A percentile compares a stretch with the other conserved stretches of the same genome.
Evolutionary conservation across 768 basidiomycete species (phyloP).

Genomic region (Leucogyrophana mollusca): DNA sequence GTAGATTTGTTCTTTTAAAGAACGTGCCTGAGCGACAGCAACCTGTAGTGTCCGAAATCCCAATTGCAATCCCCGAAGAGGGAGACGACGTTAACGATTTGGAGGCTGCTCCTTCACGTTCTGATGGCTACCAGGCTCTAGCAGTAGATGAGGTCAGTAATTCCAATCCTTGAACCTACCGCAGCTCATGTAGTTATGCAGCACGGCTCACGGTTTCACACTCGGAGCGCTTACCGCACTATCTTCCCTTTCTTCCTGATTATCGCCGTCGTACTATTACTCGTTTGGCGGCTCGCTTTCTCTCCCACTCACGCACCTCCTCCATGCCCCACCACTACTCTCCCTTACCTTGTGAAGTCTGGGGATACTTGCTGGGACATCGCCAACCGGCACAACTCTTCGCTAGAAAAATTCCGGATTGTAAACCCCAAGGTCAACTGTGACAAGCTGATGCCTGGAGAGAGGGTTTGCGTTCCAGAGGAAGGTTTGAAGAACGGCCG

Average conservation of each 20-base stretch:
- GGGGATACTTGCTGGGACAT: slow-evolving; percentile 72
- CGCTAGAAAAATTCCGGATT: slow-evolving; percentile 49
- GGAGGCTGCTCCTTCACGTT: slow-evolving; percentile 53
- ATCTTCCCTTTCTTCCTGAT: slow-evolving; percentile 75
- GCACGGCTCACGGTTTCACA: slow-evolving; percentile 26
- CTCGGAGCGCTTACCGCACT: slow-evolving; percentile 53
- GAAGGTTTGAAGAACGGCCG: slow-evolving; percentile 32
- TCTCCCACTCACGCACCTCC: slow-evolving; percentile 25
- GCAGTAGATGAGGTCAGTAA: slow-evolving; percentile 47
- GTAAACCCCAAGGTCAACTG: slow-evolving; percentile 56
- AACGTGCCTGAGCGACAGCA: background rate
- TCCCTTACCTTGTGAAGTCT: slow-evolving; percentile 47
- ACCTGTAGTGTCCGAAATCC: slow-evolving; percentile 27
- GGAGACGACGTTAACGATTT: slow-evolving; percentile 43
- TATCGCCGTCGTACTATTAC: slow-evolving; percentile 58
- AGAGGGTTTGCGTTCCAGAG: slow-evolving; percentile 56
- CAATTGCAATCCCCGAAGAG: slow-evolving; percentile 25
- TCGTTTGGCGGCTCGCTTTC: slow-evolving; percentile 61
- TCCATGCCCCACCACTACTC: slow-evolving; percentile 35
- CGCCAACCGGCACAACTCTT: slow-evolving; percentile 44
- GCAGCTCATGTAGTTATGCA: slow-evolving; percentile 25
- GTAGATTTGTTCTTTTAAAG: background rate
- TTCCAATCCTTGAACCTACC: slow-evolving; percentile 13
- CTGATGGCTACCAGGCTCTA: slow-evolving; percentile 59
- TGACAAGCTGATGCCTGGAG: slow-evolving; percentile 57